Conservation (phyloP, 345 rosid genomes). For the Syzygium aqueum region DNA sequence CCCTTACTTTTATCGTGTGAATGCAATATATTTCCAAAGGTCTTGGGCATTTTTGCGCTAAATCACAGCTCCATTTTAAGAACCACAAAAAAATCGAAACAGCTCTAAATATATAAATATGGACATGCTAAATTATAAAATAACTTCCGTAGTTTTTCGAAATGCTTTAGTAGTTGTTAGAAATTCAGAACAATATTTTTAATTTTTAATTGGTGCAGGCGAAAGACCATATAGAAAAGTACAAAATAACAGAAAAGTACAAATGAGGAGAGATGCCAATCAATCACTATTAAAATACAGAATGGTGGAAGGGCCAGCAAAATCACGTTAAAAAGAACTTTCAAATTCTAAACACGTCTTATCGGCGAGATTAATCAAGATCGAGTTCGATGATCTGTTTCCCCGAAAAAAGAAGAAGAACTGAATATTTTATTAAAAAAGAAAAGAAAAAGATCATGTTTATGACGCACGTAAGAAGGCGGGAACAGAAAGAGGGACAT, state of each 20-base stretch:
- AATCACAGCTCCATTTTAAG: neutral
- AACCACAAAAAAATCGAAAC: neutral
- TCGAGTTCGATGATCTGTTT: neutral
- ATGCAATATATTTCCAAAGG: too few relatives aligned
- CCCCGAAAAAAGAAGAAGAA: neutral
- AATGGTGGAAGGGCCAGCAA: neutral
- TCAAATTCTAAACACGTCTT: neutral
- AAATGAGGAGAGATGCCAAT: neutral
- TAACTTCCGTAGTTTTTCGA: neutral
- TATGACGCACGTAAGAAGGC: constrained; percentile 37
- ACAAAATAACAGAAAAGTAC: neutral
- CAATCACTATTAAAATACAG: neutral
- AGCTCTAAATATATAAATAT: neutral
- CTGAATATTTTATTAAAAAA: too few relatives aligned
- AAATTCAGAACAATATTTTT: neutral
- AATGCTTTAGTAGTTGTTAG: neutral
- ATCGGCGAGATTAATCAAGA: neutral
- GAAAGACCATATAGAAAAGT: neutral
- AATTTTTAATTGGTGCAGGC: neutral
- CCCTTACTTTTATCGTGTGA: too few relatives aligned
- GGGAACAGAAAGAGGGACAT: constrained; percentile 4
- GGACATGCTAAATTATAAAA: neutral
- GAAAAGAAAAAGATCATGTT: neutral
- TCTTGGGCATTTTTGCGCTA: neutral
- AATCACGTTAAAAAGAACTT: neutral